Conservation (phyloP, 257 asterid species). For the Asclepias syriaca region DNA sequence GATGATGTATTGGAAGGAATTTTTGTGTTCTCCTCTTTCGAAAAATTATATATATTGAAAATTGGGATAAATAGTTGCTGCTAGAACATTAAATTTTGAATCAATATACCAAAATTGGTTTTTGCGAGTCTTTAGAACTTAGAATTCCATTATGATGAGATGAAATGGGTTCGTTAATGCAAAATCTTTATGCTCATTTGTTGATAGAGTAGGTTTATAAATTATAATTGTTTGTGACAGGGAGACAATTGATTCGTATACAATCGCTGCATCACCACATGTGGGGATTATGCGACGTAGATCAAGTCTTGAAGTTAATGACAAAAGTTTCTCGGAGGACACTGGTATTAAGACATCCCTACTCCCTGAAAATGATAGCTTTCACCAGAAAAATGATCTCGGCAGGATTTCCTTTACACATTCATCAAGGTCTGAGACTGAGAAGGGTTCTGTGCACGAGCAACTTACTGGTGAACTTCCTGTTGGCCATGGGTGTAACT, state of each 20-base stretch:
- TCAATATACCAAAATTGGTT: neutral
- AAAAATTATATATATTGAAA: no score
- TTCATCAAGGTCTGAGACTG: constrained; percentile 37
- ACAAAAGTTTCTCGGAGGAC: constrained; percentile 34
- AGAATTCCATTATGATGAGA: neutral
- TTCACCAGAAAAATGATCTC: constrained; percentile 22
- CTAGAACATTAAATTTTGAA: neutral
- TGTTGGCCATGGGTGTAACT: constrained; percentile 56
- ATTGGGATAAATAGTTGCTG: neutral
- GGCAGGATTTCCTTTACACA: constrained; percentile 23
- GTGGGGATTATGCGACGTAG: constrained; percentile 39
- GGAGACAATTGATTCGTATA: constrained; percentile 58
- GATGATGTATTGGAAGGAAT: neutral
- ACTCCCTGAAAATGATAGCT: constrained; percentile 42
- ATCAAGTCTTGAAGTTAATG: constrained; percentile 31
- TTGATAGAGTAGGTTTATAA: neutral
- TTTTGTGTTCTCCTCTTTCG: neutral
- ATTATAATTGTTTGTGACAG: constrained; percentile 24
- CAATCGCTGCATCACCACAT: constrained; percentile 75
- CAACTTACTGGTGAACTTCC: constrained; percentile 61
- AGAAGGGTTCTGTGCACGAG: constrained; percentile 33
- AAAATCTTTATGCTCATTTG: neutral
- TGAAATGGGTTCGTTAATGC: neutral
- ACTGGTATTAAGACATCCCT: constrained; percentile 34
- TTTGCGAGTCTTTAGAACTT: neutral